Conservation (phyloP, 352 stramenopile species). For the Globisporangium barbulae region DNA sequence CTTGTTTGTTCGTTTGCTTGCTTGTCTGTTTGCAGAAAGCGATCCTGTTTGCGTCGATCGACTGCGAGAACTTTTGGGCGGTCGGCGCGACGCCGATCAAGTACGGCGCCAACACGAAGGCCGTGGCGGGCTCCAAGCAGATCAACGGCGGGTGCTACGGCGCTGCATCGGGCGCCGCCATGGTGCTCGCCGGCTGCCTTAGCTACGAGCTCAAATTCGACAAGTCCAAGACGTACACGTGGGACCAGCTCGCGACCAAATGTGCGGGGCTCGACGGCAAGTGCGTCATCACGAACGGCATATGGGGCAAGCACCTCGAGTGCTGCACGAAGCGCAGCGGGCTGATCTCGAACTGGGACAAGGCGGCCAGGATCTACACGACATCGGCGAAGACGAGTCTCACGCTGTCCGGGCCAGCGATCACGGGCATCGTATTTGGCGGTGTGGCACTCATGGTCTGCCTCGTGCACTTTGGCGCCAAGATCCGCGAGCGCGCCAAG, state of each 20-base stretch:
- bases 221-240: slow-evolving; percentile 81
- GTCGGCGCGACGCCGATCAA: slow-evolving; percentile 73
- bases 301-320: slow-evolving; percentile 81
- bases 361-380: slow-evolving; percentile 65
- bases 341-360: slow-evolving; percentile 68
- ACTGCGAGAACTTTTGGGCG: slow-evolving; percentile 85
- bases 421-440: slow-evolving; percentile 79
- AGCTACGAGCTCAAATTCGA: slow-evolving; percentile 69
- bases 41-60: slow-evolving; percentile 81
- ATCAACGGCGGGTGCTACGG: slow-evolving; percentile 87
- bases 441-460: slow-evolving; percentile 82
- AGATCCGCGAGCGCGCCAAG: slow-evolving; percentile 72
- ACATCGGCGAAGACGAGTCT: slow-evolving; percentile 42
- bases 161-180: slow-evolving; percentile 40
- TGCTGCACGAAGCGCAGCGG: slow-evolving; percentile 65
- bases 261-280: slow-evolving; percentile 70
- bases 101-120: slow-evolving; percentile 67
- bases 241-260: slow-evolving; percentile 80
- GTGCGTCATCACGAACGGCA: slow-evolving; percentile 82
- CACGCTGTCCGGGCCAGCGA: slow-evolving; percentile 59
- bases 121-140: slow-evolving; percentile 72
- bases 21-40: slow-evolving; percentile 24
- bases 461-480: slow-evolving; percentile 79
- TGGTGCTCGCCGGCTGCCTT: slow-evolving; percentile 80
- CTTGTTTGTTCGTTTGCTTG: background rate